A percentile compares a stretch with the other conserved stretches of the same genome.
These are phyloP conservation scores for Parathielavia appendiculata DNA, from an alignment of 495 filamentous ascomycete genomes.

Conservation along the genomic window DNA sequence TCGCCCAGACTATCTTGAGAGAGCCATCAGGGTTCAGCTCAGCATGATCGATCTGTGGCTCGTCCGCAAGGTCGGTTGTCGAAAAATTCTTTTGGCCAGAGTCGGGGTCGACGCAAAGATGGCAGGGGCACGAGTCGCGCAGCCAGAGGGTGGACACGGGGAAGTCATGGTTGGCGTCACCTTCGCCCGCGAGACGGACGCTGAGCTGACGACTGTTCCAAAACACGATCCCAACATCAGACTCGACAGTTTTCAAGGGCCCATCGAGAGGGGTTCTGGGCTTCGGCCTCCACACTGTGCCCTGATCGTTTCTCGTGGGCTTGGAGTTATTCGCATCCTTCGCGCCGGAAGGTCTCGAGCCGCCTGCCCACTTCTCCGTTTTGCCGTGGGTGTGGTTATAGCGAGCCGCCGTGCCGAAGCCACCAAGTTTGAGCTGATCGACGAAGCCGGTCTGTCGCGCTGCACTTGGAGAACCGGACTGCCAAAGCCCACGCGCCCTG, in stretches of 20 bases:
- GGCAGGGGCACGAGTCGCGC: constrained; percentile 72
- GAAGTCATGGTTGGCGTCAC: not conserved
- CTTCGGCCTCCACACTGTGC: too few relatives aligned
- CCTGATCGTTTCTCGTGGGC: too few relatives aligned
- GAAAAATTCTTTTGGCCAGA: constrained; percentile 81
- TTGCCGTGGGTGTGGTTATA: not conserved
- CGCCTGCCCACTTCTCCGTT: not conserved
- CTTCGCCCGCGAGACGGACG: not conserved
- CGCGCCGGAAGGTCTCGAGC: not conserved
- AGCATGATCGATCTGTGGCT: constrained; percentile 41
- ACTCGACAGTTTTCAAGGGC: not conserved
- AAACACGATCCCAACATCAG: not conserved
- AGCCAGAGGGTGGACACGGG: constrained; percentile 45
- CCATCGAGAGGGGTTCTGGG: not conserved
- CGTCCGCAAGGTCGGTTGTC: constrained; percentile 60
- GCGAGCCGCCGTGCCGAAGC: not conserved
- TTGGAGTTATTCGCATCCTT: too few relatives aligned
- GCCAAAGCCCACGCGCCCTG: too few relatives aligned
- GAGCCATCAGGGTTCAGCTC: constrained; percentile 33
- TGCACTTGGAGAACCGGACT: too few relatives aligned
- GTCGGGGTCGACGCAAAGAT: constrained; percentile 64
- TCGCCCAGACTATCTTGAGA: constrained; percentile 55
- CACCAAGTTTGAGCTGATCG: not conserved
- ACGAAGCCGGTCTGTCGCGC: not conserved
- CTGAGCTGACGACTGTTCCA: not conserved